A percentile compares a stretch with the other conserved stretches of the same genome.
Evolutionary conservation across 805 yeast genomes (phyloP).

Genomic region (Zygotorulaspora florentina): DNA sequence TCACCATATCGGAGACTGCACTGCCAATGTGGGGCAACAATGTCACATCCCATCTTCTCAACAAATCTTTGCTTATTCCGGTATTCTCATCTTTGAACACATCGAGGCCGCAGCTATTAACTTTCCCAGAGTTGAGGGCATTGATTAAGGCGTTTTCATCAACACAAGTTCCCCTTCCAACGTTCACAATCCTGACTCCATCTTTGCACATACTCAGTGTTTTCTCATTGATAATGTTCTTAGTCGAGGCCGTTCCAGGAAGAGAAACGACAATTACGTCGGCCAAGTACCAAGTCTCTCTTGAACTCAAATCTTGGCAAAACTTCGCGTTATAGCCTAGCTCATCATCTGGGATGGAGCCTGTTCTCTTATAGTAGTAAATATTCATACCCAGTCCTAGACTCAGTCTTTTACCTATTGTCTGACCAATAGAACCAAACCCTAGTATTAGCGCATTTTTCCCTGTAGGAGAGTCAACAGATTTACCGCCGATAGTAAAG

Average conservation of each 20-base stretch:
- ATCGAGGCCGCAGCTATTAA: constrained; percentile 66
- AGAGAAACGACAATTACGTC: constrained; percentile 64
- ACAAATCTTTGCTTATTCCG: constrained; percentile 43
- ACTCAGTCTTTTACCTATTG: constrained; percentile 52
- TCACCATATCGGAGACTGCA: constrained; percentile 53
- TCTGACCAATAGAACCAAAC: constrained; percentile 69
- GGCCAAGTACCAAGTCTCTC: constrained; percentile 36
- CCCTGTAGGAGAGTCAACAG: constrained; percentile 49
- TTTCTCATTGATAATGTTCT: constrained; percentile 47
- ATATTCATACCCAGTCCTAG: constrained; percentile 59
- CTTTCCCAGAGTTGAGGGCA: constrained; percentile 56
- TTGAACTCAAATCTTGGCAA: constrained; percentile 42
- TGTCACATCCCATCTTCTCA: constrained; percentile 57
- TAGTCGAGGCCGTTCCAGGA: constrained; percentile 60
- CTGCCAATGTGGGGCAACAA: constrained; percentile 73
- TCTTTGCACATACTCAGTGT: constrained; percentile 45
- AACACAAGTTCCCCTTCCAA: constrained; percentile 70
- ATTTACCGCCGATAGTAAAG: constrained; percentile 44
- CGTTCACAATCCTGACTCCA: constrained; percentile 63
- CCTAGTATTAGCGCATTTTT: constrained; percentile 65
- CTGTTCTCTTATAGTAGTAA: constrained; percentile 55
- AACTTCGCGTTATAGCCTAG: constrained; percentile 46
- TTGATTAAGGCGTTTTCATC: constrained; percentile 61
- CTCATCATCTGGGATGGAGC: constrained; percentile 34
- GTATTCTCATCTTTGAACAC: constrained; percentile 64